phyloP scores from a whole-genome alignment of 257 asterid species.

The Anisodus tanguticus region DNA sequence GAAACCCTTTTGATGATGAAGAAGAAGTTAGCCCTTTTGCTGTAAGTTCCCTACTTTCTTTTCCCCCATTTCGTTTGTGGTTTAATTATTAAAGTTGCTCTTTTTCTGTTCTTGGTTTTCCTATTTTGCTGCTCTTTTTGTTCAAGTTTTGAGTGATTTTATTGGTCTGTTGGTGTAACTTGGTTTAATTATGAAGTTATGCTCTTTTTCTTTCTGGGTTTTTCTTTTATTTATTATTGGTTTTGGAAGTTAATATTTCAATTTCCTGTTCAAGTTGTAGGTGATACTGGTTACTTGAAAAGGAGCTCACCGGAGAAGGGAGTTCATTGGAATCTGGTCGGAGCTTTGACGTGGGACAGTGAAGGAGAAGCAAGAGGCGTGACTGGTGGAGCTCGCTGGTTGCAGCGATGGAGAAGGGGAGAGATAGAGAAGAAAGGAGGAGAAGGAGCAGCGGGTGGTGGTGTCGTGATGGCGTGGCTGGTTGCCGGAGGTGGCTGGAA shows the following conservation, averaged over 20 bases:
- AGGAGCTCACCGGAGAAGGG: background rate
- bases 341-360: no score
- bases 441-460: no score
- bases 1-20: conserved; percentile 38
- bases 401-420: no score
- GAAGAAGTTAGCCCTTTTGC: conserved; percentile 39
- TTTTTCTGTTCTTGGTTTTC: background rate
- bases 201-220: background rate
- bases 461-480: no score
- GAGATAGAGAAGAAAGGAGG: no score
- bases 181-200: background rate
- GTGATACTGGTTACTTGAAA: background rate
- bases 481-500: no score
- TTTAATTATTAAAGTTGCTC: background rate
- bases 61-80: background rate
- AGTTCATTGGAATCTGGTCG: background rate
- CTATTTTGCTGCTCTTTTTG: background rate
- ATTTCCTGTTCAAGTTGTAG: background rate
- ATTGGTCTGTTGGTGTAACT: background rate
- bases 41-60: conserved; percentile 21
- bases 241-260: background rate
- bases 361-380: no score
- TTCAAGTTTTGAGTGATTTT: background rate
- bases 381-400: no score
- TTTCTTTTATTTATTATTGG: background rate